Evolutionary conservation across 2,329 filamentous ascomycete species (phyloP).

Genomic region (Ceratocystis cubensis): DNA sequence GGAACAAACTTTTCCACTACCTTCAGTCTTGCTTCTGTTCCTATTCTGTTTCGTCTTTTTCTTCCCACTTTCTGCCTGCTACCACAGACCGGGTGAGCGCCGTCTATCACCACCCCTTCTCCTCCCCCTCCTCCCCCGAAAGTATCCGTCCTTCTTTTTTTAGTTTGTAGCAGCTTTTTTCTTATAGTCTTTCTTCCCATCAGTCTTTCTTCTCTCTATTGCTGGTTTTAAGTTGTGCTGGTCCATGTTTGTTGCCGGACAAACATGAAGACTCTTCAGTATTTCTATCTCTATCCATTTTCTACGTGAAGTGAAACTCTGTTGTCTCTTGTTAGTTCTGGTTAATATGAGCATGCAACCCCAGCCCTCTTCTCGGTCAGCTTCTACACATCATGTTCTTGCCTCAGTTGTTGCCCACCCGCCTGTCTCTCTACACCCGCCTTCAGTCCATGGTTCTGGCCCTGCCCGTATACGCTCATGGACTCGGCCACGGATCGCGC

Average conservation of each 20-base stretch:
- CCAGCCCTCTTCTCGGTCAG: background rate
- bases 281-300: constrained; percentile 1
- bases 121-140: background rate
- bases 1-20: background rate
- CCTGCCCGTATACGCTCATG: background rate
- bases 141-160: background rate
- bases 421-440: background rate
- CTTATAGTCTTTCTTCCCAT: background rate
- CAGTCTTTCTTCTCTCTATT: background rate
- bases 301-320: constrained; percentile 3
- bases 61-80: background rate
- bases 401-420: background rate
- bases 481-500: background rate
- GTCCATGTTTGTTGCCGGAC: background rate
- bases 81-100: background rate
- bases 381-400: background rate
- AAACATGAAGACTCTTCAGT: constrained; percentile 14
- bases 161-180: background rate
- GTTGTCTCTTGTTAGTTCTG: background rate
- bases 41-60: background rate
- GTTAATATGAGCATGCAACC: background rate
- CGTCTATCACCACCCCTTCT: background rate
- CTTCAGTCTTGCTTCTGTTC: background rate
- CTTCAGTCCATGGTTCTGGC: background rate
- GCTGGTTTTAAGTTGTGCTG: background rate